These are phyloP conservation scores for Hyaloscypha variabilis DNA, from an alignment of 495 filamentous ascomycete species.

Conservation along the genomic window DNA sequence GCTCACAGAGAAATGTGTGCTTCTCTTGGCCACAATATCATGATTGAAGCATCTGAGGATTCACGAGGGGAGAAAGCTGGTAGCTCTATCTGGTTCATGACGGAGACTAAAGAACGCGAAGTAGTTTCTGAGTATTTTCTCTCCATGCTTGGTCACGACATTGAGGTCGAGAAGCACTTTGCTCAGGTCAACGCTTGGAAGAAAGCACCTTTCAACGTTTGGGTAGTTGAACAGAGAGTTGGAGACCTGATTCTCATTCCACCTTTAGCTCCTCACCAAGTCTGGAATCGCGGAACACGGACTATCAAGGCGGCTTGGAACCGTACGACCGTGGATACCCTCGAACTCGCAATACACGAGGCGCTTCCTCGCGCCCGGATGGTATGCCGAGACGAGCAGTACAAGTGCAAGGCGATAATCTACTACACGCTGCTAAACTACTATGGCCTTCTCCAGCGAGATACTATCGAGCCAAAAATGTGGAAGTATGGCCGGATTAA, in stretches of 20 bases:
- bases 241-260: conserved; percentile 96
- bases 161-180: conserved; percentile 95
- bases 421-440: conserved; percentile 84
- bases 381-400: conserved; percentile 97
- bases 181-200: conserved; percentile 93
- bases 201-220: conserved; percentile 87
- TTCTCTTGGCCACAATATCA: conserved; percentile 93
- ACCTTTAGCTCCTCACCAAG: conserved; percentile 95
- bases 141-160: conserved; percentile 87
- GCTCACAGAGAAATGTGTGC: conserved; percentile 98
- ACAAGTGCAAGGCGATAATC: conserved; percentile 96
- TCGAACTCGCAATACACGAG: conserved; percentile 82
- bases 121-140: conserved; percentile 90
- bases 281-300: conserved; percentile 94
- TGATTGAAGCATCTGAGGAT: conserved; percentile 86
- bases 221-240: conserved; percentile 87
- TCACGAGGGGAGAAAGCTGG: conserved; percentile 74
- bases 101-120: conserved; percentile 84
- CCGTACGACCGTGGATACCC: conserved; percentile 87
- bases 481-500: conserved; percentile 59
- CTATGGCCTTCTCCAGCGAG: conserved; percentile 59
- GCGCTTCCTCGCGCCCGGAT: conserved; percentile 84
- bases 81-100: conserved; percentile 98
- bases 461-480: conserved; percentile 36
- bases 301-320: conserved; percentile 99